These are phyloP conservation scores for Exophiala phaeomuriformis DNA, from an alignment of 2,329 filamentous ascomycete species.

Conservation along the genomic window DNA sequence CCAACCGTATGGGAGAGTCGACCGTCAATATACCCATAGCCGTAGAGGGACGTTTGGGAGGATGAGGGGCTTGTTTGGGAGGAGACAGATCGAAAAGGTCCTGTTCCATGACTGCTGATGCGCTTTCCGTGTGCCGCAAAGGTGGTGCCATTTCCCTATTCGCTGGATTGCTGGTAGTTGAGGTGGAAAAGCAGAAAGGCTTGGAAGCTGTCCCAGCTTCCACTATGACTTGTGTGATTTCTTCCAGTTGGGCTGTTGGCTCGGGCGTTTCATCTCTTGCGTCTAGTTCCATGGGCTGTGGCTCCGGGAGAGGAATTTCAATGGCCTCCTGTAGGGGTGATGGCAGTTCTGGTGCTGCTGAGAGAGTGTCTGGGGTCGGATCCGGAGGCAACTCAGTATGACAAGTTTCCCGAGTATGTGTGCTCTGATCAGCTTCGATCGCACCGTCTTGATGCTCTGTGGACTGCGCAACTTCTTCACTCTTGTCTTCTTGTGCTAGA, in stretches of 20 bases:
- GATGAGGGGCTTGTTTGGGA: conserved; percentile 21
- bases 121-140: conserved; percentile 11
- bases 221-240: conserved; percentile 27
- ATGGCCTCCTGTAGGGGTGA: conserved; percentile 18
- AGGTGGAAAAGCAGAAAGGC: conserved; percentile 25
- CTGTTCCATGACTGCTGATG: conserved; percentile 12
- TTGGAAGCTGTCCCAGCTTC: conserved; percentile 19
- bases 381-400: conserved; percentile 9
- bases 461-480: not conserved
- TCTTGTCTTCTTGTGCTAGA: not conserved
- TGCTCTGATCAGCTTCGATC: not conserved
- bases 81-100: conserved; percentile 26
- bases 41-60: conserved; percentile 21
- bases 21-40: conserved; percentile 24
- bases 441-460: not conserved
- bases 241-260: conserved; percentile 24
- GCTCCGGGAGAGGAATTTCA: conserved; percentile 22
- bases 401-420: not conserved
- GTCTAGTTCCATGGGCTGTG: conserved; percentile 19
- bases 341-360: conserved; percentile 3
- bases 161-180: conserved; percentile 15
- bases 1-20: conserved; percentile 23
- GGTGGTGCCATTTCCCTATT: conserved; percentile 1
- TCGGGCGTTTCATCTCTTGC: conserved; percentile 15
- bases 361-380: conserved; percentile 4